A percentile compares a stretch with the other conserved stretches of the same genome.
These are phyloP conservation scores for Fusarium sp. DNA, from an alignment of 2,329 filamentous ascomycete species.

Conservation along the genomic window DNA sequence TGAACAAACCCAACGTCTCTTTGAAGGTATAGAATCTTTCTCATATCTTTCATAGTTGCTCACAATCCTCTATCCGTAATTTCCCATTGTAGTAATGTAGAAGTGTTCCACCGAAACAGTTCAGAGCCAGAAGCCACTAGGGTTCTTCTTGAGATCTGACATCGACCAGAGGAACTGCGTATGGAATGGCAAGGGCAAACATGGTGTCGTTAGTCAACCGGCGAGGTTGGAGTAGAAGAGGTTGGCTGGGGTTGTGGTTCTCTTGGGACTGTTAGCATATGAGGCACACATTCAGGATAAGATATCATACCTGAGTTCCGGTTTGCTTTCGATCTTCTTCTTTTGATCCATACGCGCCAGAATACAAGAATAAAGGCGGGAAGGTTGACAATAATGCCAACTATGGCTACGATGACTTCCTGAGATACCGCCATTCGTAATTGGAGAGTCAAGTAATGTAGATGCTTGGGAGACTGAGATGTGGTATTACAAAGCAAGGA, in stretches of 20 bases:
- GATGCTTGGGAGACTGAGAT: too few relatives aligned
- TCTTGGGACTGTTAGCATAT: not conserved
- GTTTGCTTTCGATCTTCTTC: not conserved
- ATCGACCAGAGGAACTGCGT: not conserved
- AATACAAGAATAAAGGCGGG: not conserved
- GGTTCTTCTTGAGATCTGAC: not conserved
- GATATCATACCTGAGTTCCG: not conserved
- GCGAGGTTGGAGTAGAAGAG: not conserved
- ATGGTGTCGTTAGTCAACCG: not conserved
- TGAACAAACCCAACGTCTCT: not conserved
- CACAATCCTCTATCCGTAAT: not conserved
- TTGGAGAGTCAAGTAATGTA: too few relatives aligned
- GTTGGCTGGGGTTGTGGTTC: not conserved
- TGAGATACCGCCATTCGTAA: not conserved
- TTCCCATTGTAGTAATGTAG: not conserved
- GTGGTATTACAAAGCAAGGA: not conserved
- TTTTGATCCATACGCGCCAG: not conserved
- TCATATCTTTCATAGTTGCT: not conserved
- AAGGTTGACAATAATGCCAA: not conserved
- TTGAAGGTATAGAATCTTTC: not conserved
- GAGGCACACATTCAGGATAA: not conserved
- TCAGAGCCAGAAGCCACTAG: not conserved
- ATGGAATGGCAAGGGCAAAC: not conserved
- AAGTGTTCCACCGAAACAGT: not conserved
- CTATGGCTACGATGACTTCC: not conserved